Base-by-base conservation (phyloP, 1,284 basidiomycete genomes). In the Phlebopus sp. region DNA sequence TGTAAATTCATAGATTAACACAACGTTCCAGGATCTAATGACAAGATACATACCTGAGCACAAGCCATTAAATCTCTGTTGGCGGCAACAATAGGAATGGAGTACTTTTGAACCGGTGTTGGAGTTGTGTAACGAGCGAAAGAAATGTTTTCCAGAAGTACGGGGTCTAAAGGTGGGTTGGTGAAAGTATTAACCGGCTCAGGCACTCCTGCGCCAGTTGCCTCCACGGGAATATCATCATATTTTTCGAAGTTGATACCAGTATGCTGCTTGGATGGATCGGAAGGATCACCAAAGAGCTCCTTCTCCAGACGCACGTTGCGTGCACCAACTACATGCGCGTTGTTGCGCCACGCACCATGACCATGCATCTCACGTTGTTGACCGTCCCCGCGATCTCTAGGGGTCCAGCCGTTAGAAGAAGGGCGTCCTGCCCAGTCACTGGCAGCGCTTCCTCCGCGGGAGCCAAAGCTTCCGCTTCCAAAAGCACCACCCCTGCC, bases 211-310 rank as follows among this genome's bases (percentile, higher is more conserved):
- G 86, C 84, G 58, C 97, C 97, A 42, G 94, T 97, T 37, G 94
- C 96, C 75, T 99, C 97, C 59, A 99, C 95, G 55, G 97, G 97
- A 64, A 99, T 99, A 70, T 99, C 96, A 69, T 97, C 95, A 69
- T 99, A 99, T 74, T 97, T 97, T 78, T 99, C 97, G 66, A 99
- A 99, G 78, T 99, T 99, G 77, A 99, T 98, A 58, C 97, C 97
- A 42, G 95, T 97, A 62, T 92, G 86, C 68, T 95, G 89, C 64
- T 83, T 86, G 48, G 80, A 81, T 14, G 85, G 84, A 68, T 98
- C 97, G 48, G 83, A 77, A 36, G 79, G 78, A 55, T 97, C 93
- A 46, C 97, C 97, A 64, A 88, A 99, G 37, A 99, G 86, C 67
- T 99, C 95, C 72, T 91, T 94, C 76, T 99, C 95, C 55, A 93